Evolutionary conservation across 2,329 filamentous ascomycete genomes (phyloP), one percentile per base, ranked within the genome.

Genomic region (Botrytis squamosa): DNA sequence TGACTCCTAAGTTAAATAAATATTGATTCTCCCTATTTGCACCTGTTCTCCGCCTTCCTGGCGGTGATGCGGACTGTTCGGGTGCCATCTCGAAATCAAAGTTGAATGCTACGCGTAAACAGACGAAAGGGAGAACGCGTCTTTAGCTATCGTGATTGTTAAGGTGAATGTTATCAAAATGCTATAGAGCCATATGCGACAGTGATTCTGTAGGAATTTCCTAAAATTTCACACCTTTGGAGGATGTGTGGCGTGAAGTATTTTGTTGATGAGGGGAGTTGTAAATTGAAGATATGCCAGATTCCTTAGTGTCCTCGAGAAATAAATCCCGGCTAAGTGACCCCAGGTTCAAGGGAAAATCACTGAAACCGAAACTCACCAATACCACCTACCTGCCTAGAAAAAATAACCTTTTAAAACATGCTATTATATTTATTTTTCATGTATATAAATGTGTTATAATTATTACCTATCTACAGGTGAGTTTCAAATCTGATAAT

Each of bases 1-100:
- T 82, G 55, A 85, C 83, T 68, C 86, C 86, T n/a, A 87, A 77
- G 44, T 86, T 84, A 78, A 85, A 87, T 38, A 87, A 80, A 69
- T 84, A 84, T 73, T 87, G 85, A 75, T 82, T 83, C 74, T 85
- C 71, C 7, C 71, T 59, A 33, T 72, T 72, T 25, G 29, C 83
- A 44, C 76, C 78, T 44, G 76, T 75, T 72, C 79, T 80, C 71
- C 80, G 78, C 75, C 77, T 77, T 33, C 73, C 73, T 70, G 73
- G 71, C 22, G 77, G 71, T 16, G 71, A 73, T 70, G 57, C 46
- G 29, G 71, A 70, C 63, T 36, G 55, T 64, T 73, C 71, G 38
- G 71, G 71, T 38, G 71, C 71, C 71, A 73, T 73, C 25, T 40
- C 52, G 52, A 36, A 63, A 33, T 40, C 57, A 38, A 63, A 63